Evolutionary conservation across 164 flowering plant genomes (phyloP).

Genomic region (Nymphaea colorata): DNA sequence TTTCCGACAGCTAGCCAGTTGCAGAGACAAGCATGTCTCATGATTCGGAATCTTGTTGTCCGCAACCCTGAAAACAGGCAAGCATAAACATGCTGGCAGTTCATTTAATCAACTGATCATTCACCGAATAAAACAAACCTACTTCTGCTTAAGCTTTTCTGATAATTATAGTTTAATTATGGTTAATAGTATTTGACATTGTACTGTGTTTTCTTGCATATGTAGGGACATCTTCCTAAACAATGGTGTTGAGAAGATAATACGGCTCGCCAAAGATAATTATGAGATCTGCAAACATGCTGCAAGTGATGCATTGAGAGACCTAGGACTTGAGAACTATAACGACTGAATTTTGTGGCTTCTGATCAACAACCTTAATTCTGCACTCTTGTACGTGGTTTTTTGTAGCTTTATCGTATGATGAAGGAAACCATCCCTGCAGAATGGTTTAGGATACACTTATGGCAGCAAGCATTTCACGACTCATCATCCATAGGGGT

Average conservation of each 20-base stretch:
- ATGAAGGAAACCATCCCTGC: too few species aligned
- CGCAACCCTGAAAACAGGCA: constrained; percentile 88
- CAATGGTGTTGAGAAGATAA: constrained; percentile 70
- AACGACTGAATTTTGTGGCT: constrained; percentile 11
- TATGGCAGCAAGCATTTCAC: too few species aligned
- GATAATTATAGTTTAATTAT: neutral
- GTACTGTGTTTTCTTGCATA: neutral
- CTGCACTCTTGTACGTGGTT: too few species aligned
- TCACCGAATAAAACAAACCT: neutral
- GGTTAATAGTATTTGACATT: neutral
- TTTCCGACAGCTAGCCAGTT: constrained; percentile 63
- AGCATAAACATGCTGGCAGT: neutral
- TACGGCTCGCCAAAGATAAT: constrained; percentile 66
- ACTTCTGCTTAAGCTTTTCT: neutral
- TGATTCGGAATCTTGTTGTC: constrained; percentile 86
- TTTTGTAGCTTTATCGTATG: too few species aligned
- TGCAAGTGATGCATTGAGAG: constrained; percentile 83
- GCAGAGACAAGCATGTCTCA: constrained; percentile 73
- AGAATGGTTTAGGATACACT: too few species aligned
- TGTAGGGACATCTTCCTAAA: constrained; percentile 59
- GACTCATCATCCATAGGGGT: too few species aligned
- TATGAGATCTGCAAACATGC: constrained; percentile 71
- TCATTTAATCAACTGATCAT: neutral
- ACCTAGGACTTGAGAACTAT: constrained; percentile 82
- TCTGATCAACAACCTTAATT: too few species aligned